These are phyloP conservation scores for Hypoxylon sp. DNA, from an alignment of 2,329 filamentous ascomycete genomes.

Conservation along the genomic window DNA sequence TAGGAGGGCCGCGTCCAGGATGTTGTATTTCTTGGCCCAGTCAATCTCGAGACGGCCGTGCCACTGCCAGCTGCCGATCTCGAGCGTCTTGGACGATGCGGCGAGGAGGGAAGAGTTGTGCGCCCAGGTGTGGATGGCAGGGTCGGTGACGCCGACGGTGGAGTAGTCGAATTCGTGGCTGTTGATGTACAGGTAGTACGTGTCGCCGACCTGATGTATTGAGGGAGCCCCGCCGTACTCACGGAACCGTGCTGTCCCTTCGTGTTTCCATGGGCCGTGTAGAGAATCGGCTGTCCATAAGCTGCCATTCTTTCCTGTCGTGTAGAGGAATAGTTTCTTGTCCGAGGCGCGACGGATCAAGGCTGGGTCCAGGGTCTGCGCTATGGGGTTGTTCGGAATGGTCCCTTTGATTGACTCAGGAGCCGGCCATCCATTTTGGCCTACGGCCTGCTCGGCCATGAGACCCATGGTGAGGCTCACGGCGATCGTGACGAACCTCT, in stretches of 20 bases:
- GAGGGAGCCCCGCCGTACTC: slow-evolving; percentile 45
- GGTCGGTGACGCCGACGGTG: slow-evolving; percentile 37
- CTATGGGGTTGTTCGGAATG: slow-evolving; percentile 46
- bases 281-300: slow-evolving; percentile 47
- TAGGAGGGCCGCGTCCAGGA: slow-evolving; percentile 46
- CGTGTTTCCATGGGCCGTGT: slow-evolving; percentile 47
- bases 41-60: slow-evolving; percentile 45
- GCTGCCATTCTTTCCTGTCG: slow-evolving; percentile 45
- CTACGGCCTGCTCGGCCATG: slow-evolving; percentile 4
- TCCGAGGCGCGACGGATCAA: slow-evolving; percentile 47
- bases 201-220: slow-evolving; percentile 41
- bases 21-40: slow-evolving; percentile 47
- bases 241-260: slow-evolving; percentile 33
- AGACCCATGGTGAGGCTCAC: slow-evolving; percentile 25
- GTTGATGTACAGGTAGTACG: slow-evolving; percentile 48
- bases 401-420: slow-evolving; percentile 45
- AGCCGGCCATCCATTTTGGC: slow-evolving; percentile 38
- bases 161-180: slow-evolving; percentile 47
- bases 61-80: slow-evolving; percentile 41
- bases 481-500: slow-evolving; percentile 9
- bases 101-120: slow-evolving; percentile 43
- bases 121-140: slow-evolving; percentile 29
- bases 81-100: slow-evolving; percentile 44
- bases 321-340: slow-evolving; percentile 47
- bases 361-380: slow-evolving; percentile 45